Evolutionary conservation across 2,329 filamentous ascomycete genomes (phyloP).

Genomic region (Cordyceps tenuipes): DNA sequence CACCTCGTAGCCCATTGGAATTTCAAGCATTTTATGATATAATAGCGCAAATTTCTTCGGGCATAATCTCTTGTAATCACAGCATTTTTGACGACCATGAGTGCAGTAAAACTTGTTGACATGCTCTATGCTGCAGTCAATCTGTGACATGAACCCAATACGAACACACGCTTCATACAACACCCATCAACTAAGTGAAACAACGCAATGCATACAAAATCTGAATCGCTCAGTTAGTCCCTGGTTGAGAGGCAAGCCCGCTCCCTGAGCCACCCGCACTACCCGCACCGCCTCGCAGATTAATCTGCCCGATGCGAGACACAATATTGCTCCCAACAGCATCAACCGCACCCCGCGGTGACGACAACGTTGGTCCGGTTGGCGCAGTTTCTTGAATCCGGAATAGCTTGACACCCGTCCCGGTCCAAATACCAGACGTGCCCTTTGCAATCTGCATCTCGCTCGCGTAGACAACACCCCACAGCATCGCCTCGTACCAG

Average conservation of each 20-base stretch:
- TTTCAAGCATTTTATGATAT: no score
- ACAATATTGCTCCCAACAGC: conserved; percentile 88
- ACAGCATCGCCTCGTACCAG: conserved; percentile 93
- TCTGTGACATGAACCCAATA: neutral
- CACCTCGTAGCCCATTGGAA: conserved; percentile 12
- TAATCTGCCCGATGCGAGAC: conserved; percentile 74
- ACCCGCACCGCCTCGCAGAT: conserved; percentile 45
- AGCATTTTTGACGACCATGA: neutral
- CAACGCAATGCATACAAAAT: neutral
- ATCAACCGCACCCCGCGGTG: conserved; percentile 83
- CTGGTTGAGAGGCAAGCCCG: neutral
- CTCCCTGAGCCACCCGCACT: neutral
- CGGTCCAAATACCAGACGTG: conserved; percentile 89
- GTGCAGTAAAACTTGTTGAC: neutral
- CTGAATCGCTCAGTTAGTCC: neutral
- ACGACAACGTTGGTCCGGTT: conserved; percentile 70
- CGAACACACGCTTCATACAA: neutral
- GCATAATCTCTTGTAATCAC: neutral
- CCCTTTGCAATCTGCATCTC: conserved; percentile 85
- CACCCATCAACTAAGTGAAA: neutral
- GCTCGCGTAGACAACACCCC: conserved; percentile 84
- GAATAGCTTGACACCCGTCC: conserved; percentile 81
- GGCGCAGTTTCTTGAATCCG: conserved; percentile 78
- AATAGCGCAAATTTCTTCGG: neutral
- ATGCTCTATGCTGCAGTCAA: neutral